Evolutionary conservation across 257 asterid species (phyloP).

Genomic region (Sherardia arvensis): DNA sequence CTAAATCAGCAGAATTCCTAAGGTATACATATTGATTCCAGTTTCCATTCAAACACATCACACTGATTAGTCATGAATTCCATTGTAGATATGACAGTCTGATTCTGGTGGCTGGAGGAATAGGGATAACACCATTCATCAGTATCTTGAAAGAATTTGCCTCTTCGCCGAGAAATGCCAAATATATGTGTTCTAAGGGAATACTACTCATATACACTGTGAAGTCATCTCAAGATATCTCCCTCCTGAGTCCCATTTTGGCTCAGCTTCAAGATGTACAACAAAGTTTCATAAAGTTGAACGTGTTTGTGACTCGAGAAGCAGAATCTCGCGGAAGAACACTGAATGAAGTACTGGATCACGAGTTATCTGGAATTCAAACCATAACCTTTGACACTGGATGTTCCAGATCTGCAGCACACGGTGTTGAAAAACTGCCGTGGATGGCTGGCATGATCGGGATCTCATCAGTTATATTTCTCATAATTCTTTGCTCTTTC

Average conservation of each 20-base stretch:
- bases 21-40: constrained; percentile 28
- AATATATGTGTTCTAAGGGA: constrained; percentile 31
- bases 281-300: constrained; percentile 30
- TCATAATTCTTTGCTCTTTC: constrained; percentile 31
- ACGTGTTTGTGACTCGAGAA: constrained; percentile 59
- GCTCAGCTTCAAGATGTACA: constrained; percentile 34
- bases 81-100: constrained; percentile 52
- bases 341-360: constrained; percentile 29
- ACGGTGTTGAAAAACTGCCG: constrained; percentile 36
- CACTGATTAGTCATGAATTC: not conserved
- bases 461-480: constrained; percentile 37
- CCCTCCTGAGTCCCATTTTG: constrained; percentile 46
- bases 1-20: constrained; percentile 46
- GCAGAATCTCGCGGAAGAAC: constrained; percentile 24
- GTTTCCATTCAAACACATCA: not conserved
- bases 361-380: constrained; percentile 24
- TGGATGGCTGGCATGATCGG: constrained; percentile 38
- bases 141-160: constrained; percentile 56
- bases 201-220: constrained; percentile 44
- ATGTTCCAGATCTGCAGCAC: constrained; percentile 22
- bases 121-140: constrained; percentile 72
- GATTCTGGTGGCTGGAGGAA: constrained; percentile 82
- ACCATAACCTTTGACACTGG: constrained; percentile 27
- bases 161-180: constrained; percentile 16
- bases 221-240: constrained; percentile 42